Evolutionary conservation across 371 early-diverging fungal species (phyloP), one percentile per base, ranked within the genome.

Genomic region (Mucor velutinosus): DNA sequence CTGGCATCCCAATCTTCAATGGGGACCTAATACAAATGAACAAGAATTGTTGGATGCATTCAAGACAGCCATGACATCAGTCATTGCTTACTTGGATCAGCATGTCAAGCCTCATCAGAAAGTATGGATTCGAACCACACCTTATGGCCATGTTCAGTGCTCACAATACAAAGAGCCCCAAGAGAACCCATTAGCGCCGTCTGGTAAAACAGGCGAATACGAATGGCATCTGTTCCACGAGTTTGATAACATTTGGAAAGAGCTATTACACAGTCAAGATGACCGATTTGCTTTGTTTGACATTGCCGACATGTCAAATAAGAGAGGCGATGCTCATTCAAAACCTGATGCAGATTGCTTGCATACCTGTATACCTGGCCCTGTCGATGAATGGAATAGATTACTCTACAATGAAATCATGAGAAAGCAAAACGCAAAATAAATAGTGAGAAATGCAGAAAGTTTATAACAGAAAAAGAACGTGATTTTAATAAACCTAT

Each of bases 361-460:
- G 29, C 82, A 82, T 57, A 82, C 78, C 2, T 82, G 82, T 58
- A 55, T 82, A 30, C 82, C 82, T 19, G 82, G 78, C 59, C 82
- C 82, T 32, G 80, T 82, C 7, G 83, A 82, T 67, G 76, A 80
- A 25, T 82, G 83, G 83, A 82, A 80, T 62, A 69, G 72, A 53
- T 69, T 82, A 3, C 58, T 82, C 3, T 74, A 71, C 41, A 75
- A 73, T 62, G 82, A 82, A 71, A 58, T 68, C 4, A 64, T 69
- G 55, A 64, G 58, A 27, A 27, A 53, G 27, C n/a, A 53, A 27
- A 53, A 53, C 27, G 25, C 27, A 53, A 8, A 51, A 23, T 23
- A 51, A 14, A 7, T 4, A 51, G 0, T 8, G 23, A 49, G 7
- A 49, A 21, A 49, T 25, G 27, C 25, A 53, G 25, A 25, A 21